Evolutionary conservation across 2,329 filamentous ascomycete genomes (phyloP), one percentile per base, ranked within the genome.

Genomic region (Phaeosphaeria sp.): DNA sequence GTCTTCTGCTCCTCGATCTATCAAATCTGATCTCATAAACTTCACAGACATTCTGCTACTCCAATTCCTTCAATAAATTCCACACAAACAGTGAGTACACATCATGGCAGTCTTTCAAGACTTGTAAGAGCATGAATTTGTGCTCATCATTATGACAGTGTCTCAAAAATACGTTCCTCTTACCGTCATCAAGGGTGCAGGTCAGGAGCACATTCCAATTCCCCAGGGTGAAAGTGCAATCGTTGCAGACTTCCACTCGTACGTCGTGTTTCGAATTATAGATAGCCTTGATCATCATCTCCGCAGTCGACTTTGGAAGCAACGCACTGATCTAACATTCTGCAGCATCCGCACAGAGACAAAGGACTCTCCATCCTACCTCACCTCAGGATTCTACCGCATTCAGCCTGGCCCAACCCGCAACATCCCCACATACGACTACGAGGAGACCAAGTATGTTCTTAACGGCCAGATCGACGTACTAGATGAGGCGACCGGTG

Each of bases 191-290:
- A 70, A 70, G 47, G 67, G 66, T 59, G 67, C 67, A 20, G 67
- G 67, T 52, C 54, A 67, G 30, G 67, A 68, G 39, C 59, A 53
- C 58, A 70, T 70, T 39, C 64, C 66, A 1, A 62, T 70, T n/a
- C 67, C 67, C 1, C 47, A 61, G 4, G 67, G 67, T 49, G 67
- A 70, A 20, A 64, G 55, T 54, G 67, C 67, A 11, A 68, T 63
- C 20, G 64, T 70, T 33, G 67, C 67, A 50, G 67, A 71, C 51
- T 71, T 71, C 55, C 67, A 69, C 57, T 68, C 66, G 63, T 65
- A 63, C 15, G 54, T 27, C 27, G 13, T 15, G 20, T 30, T 21
- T 6, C n/a, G 18, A 3, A 3, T 11, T 36, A 15, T 36, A 3
- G 3, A 36, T 4, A 27, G 25, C 25, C 25, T 9, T 27, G 5